These are phyloP conservation scores for Stereocaulon alpinum DNA, from an alignment of 495 filamentous ascomycete genomes.

Conservation along the genomic window DNA sequence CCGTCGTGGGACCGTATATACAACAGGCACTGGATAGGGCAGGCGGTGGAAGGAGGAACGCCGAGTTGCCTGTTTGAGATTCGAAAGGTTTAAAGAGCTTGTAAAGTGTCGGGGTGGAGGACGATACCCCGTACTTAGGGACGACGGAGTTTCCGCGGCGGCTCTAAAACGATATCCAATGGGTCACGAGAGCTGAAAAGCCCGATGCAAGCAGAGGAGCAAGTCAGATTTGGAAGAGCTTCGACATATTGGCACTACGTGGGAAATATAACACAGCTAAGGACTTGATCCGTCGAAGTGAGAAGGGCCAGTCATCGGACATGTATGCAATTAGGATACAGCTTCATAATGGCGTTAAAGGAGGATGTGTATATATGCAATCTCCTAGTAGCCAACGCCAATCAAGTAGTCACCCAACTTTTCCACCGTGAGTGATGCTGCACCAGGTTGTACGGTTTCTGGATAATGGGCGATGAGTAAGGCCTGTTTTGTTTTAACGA, in stretches of 20 bases:
- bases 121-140: too few relatives aligned
- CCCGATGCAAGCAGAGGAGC: background rate
- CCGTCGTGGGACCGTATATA: conserved; percentile 77
- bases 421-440: conserved; percentile 54
- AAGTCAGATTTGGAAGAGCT: too few relatives aligned
- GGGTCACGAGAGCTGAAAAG: background rate
- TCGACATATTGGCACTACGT: background rate
- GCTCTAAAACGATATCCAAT: too few relatives aligned
- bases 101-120: background rate
- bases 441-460: conserved; percentile 55
- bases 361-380: background rate
- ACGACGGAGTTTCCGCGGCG: background rate
- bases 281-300: conserved; percentile 3
- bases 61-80: conserved; percentile 61
- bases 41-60: conserved; percentile 56
- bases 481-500: conserved; percentile 74
- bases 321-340: conserved; percentile 23
- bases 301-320: conserved; percentile 2
- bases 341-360: conserved; percentile 12
- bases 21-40: conserved; percentile 53
- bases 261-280: background rate
- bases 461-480: conserved; percentile 79
- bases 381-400: conserved; percentile 51
- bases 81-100: background rate
- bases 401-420: conserved; percentile 66